Evolutionary conservation across 116 monocot species (phyloP), one percentile per base, ranked within the genome.

Genomic region (Papilionanthe hybrid): DNA sequence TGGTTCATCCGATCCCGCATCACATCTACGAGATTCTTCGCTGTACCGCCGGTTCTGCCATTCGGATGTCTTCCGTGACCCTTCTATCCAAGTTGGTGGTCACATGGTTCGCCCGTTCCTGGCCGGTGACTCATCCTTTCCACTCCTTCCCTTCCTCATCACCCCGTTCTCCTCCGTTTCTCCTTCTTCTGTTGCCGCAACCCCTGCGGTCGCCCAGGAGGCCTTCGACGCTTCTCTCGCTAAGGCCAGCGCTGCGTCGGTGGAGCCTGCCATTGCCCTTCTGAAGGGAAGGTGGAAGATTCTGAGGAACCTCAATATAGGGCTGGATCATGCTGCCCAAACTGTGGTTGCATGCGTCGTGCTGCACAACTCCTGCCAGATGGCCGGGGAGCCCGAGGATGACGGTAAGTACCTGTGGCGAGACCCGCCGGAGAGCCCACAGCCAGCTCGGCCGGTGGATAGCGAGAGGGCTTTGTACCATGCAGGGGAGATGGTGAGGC

Each of bases 371-470:
- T 78, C 78, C 72, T 83, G 83, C 72, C 83, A 83, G 83, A 74
- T 78, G 60, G 72, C 83, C 6, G 83, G 82, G 45, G 82, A 82
- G 78, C 82, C 78, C 0, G 82, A 82, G 41, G 78, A 78, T 27
- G 82, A 82, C 23, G 78, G 82, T 18, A 82, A 78, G 78, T 87
- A 84, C 75, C 72, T 86, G 76, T 93, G 92, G 92, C 77, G 81
- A n/a, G 92, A 93, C 43, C 85, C 92, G 11, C 84, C 83, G n/a
- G 92, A 93, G 83, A 80, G 30, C 29, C 82, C 86, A 10, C 88
- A 88, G 30, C 55, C 75, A 1, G 83, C 87, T 7, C 74, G 79
- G 65, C 55, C 75, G 12, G 42, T 83, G 49, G 90, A 90, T 27
- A 82, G 60, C 19, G 93, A 93, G 84, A 81, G 78, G 49, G 73